Evolutionary conservation across 2,329 filamentous ascomycete species (phyloP).

Genomic region (Ophiostoma pallidulum): DNA sequence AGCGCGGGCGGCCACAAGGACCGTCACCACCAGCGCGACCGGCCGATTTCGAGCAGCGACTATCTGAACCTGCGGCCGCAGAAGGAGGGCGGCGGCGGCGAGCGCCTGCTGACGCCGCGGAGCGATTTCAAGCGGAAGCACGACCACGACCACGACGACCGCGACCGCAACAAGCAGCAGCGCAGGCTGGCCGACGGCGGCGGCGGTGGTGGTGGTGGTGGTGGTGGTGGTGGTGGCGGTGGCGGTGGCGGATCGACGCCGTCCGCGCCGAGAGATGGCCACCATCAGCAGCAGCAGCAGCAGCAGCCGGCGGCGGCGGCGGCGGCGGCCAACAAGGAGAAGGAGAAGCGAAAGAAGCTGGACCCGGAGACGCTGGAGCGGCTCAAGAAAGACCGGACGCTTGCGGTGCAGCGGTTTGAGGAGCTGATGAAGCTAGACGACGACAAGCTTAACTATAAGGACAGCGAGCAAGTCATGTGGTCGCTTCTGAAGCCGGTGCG

Average conservation of each 20-base stretch:
- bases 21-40: constrained; percentile 39
- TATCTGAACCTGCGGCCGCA: constrained; percentile 18
- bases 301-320: constrained; percentile 27
- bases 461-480: constrained; percentile 30
- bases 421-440: constrained; percentile 29
- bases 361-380: constrained; percentile 28
- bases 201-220: constrained; percentile 25
- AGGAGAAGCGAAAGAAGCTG: constrained; percentile 28
- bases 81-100: constrained; percentile 29
- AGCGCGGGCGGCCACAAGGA: constrained; percentile 37
- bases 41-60: constrained; percentile 24
- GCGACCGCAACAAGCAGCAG: constrained; percentile 35
- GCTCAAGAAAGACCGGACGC: constrained; percentile 25
- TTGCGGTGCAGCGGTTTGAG: constrained; percentile 28
- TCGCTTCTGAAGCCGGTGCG: constrained; percentile 29
- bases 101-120: constrained; percentile 33
- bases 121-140: constrained; percentile 54
- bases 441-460: constrained; percentile 25
- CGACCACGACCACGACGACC: constrained; percentile 42
- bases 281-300: constrained; percentile 31
- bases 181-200: constrained; percentile 40
- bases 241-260: constrained; percentile 13
- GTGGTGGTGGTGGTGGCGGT: constrained; percentile 15
- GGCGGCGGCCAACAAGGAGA: constrained; percentile 31
- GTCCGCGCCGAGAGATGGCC: constrained; percentile 22